A percentile compares a stretch with the other conserved stretches of the same genome.
Evolutionary conservation across 164 flowering plant species (phyloP).

Genomic region (Taxillus chinensis): DNA sequence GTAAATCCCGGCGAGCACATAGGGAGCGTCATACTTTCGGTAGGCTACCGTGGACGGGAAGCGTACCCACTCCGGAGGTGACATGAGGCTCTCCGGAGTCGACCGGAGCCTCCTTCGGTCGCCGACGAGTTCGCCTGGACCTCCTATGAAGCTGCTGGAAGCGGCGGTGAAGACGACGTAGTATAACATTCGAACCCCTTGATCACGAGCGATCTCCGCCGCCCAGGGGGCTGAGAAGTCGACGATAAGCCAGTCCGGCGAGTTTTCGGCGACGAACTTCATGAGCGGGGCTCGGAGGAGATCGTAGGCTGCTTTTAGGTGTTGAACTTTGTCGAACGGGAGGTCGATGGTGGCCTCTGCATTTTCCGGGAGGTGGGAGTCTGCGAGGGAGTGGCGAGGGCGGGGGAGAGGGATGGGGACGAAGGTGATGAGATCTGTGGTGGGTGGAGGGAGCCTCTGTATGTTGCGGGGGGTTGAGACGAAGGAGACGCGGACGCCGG

Average conservation of each 20-base stretch:
- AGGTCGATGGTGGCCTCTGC: not conserved
- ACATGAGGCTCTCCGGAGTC: not conserved
- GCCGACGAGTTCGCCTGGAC: not conserved
- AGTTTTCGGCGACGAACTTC: not conserved
- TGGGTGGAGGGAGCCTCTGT: not conserved
- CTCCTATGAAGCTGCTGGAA: not conserved
- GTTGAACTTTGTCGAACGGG: not conserved
- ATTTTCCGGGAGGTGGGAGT: not conserved
- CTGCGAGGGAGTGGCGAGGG: not conserved
- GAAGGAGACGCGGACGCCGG: slow-evolving; percentile 1
- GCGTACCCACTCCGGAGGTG: not conserved
- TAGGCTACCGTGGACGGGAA: not conserved
- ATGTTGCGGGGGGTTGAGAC: not conserved
- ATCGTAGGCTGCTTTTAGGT: not conserved
- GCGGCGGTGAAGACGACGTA: not conserved
- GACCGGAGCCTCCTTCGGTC: not conserved
- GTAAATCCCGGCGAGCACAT: not conserved
- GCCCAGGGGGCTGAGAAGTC: not conserved
- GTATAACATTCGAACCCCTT: not conserved
- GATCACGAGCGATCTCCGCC: not conserved
- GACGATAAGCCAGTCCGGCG: not conserved
- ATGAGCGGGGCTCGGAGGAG: not conserved
- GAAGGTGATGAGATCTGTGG: not conserved
- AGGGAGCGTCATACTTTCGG: not conserved
- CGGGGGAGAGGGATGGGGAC: not conserved